These are phyloP conservation scores for Rostrohypoxylon terebratum DNA, from an alignment of 495 filamentous ascomycete species.

Conservation along the genomic window DNA sequence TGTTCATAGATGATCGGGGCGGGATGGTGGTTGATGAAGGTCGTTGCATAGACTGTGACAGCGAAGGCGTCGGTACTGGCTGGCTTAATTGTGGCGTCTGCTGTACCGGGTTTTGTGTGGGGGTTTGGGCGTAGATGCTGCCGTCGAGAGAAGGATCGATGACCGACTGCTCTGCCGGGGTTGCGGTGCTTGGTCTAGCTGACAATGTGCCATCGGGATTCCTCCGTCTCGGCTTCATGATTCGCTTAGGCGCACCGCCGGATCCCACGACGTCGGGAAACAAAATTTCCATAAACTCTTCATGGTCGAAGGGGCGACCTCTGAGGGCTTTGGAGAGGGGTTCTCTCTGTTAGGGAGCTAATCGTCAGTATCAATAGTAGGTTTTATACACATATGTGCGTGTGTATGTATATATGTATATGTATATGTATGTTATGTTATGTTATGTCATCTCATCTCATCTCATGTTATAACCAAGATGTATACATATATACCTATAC, in stretches of 20 bases:
- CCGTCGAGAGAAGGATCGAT: conserved; percentile 46
- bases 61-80: conserved; percentile 25
- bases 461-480: no score
- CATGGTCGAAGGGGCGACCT: conserved; percentile 62
- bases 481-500: no score
- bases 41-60: conserved; percentile 41
- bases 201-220: conserved; percentile 49
- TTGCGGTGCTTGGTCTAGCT: conserved; percentile 31
- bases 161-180: conserved; percentile 25
- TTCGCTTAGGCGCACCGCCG: conserved; percentile 62
- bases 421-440: no score
- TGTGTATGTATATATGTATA: no score
- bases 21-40: conserved; percentile 48
- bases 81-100: conserved; percentile 34
- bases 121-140: conserved; percentile 36
- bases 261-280: conserved; percentile 64
- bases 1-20: conserved; percentile 49
- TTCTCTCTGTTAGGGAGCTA: conserved; percentile 53
- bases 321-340: conserved; percentile 61
- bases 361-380: neutral
- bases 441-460: no score
- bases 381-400: neutral
- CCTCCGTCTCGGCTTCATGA: conserved; percentile 60
- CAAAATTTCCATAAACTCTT: conserved; percentile 63
- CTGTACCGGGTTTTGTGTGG: conserved; percentile 37